Evolutionary conservation across 768 basidiomycete genomes (phyloP), one percentile per base, ranked within the genome.

Genomic region (Amanita pallidorosea): DNA sequence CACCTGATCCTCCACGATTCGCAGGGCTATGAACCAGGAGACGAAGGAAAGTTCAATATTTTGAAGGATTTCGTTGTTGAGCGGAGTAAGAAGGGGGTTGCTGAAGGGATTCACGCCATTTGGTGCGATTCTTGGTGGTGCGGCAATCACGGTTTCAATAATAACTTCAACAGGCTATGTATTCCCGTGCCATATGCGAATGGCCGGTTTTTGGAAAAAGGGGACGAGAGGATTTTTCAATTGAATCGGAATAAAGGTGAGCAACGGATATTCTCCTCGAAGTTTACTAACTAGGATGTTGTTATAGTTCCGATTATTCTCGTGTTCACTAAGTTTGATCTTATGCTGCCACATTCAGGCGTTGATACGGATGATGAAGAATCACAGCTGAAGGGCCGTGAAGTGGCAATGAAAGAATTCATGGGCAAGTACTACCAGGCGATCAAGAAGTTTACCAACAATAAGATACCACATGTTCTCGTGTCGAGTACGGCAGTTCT

Each of bases 321-420:
- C 35, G 60, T 67, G 9, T 66, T 66, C 53, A 67, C 65, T 15
- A 65, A 67, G 51, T 66, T 63, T 43, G 65, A 67, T 51, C 45
- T 53, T 13, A 59, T 66, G 42, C 58, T 17, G 52, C 3, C 29
- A 31, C 0, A 29, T 7, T 27, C 25, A 7, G 25, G 3, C 25
- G 6, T 29, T 29, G 29, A 29, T 29, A 9, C 29, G 8, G 29
- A 9, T 5, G 29, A 29, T 8, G 29, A 29, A 8, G 17, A n/a
- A 36, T 12, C 3, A 4, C 23, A 15, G 35, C 22, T 27, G 20
- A 37, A 25, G 2, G n/a, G 7, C 7, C 20, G 2, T 7, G 34
- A 38, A n/a, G 4, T 7, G 13, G 34, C 36, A 7, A 15, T 15
- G 9, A 48, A 38, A 23, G 7, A n/a, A 2, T 48, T 23, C 23